A percentile compares a stretch with the other conserved stretches of the same genome.
Evolutionary conservation across 495 filamentous ascomycete species (phyloP).

Genomic region (Coniosporium apollinis): DNA sequence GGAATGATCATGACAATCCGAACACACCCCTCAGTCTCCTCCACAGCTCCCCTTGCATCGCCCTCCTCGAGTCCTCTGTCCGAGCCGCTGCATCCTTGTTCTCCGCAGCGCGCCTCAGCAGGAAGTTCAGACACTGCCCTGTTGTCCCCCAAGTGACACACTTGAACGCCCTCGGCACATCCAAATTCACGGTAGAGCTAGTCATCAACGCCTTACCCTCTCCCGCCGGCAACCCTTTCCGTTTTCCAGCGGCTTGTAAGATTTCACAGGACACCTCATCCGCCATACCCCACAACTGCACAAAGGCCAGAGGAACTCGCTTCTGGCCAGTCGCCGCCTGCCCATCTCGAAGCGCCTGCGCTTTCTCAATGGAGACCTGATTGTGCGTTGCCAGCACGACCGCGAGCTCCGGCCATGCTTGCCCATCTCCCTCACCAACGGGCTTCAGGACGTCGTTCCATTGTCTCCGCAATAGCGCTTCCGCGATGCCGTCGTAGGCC

Average conservation of each 20-base stretch:
- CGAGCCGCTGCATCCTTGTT: conserved; percentile 76
- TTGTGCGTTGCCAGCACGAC: conserved; percentile 89
- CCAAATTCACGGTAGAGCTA: conserved; percentile 6
- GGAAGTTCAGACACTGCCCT: conserved; percentile 84
- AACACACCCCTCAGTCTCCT: conserved; percentile 32
- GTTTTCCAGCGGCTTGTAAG: conserved; percentile 43
- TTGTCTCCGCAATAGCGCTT: conserved; percentile 30
- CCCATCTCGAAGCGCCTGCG: conserved; percentile 38
- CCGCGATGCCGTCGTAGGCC: conserved; percentile 45
- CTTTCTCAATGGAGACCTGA: conserved; percentile 57
- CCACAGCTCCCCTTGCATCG: conserved; percentile 54
- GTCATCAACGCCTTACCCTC: conserved; percentile 15
- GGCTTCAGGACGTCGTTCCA: conserved; percentile 36
- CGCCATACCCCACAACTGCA: conserved; percentile 92
- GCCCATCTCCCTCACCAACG: conserved; percentile 15
- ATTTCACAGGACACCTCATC: conserved; percentile 83
- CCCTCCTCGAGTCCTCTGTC: conserved; percentile 56
- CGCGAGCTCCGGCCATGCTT: conserved; percentile 43
- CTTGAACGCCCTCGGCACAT: conserved; percentile 58
- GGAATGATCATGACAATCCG: conserved; percentile 7
- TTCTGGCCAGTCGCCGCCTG: conserved; percentile 29
- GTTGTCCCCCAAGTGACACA: conserved; percentile 85
- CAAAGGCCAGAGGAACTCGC: conserved; percentile 52
- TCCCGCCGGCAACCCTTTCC: too few species aligned
- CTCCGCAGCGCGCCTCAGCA: conserved; percentile 72